Percentiles rank a stretch among this genome's conserved stretches.
Evolutionary conservation across 371 early-diverging fungal species (phyloP).

Genomic region (Apophysomyces sp.): DNA sequence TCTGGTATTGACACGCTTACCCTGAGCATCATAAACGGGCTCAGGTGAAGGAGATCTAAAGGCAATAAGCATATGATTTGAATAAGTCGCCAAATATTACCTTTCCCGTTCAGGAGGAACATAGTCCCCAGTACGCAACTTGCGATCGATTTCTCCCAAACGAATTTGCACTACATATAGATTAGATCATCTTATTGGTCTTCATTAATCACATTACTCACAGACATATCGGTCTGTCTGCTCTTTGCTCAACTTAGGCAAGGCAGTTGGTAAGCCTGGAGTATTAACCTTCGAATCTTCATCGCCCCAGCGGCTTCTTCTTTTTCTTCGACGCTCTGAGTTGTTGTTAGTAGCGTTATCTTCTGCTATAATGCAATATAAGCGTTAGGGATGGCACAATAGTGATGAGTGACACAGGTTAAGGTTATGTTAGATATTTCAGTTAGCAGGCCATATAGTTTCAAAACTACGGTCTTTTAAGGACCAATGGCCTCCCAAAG

Average conservation of each 20-base stretch:
- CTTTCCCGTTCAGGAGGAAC: slow-evolving; percentile 75
- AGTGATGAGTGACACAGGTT: neutral
- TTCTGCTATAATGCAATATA: slow-evolving; percentile 4
- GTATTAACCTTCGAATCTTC: slow-evolving; percentile 67
- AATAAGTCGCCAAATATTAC: slow-evolving; percentile 27
- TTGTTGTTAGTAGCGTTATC: slow-evolving; percentile 17
- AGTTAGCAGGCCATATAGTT: neutral
- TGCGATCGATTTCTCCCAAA: slow-evolving; percentile 86
- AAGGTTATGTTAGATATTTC: slow-evolving; percentile 1
- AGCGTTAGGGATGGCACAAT: neutral
- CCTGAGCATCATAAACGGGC: slow-evolving; percentile 88
- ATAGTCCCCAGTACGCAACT: slow-evolving; percentile 78
- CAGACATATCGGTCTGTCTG: slow-evolving; percentile 83
- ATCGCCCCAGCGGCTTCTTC: slow-evolving; percentile 89
- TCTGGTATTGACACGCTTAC: slow-evolving; percentile 94
- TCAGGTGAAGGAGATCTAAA: slow-evolving; percentile 91
- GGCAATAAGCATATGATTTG: neutral
- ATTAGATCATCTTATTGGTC: neutral
- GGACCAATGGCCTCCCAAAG: neutral
- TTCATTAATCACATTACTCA: slow-evolving; percentile 34
- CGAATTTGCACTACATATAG: slow-evolving; percentile 69
- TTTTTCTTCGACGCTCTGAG: slow-evolving; percentile 51
- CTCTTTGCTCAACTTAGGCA: slow-evolving; percentile 73
- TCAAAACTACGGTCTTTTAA: neutral
- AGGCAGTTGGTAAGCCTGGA: slow-evolving; percentile 83